Evolutionary conservation across 768 basidiomycete species (phyloP), one percentile per base, ranked within the genome.

Genomic region (Russula compacta): DNA sequence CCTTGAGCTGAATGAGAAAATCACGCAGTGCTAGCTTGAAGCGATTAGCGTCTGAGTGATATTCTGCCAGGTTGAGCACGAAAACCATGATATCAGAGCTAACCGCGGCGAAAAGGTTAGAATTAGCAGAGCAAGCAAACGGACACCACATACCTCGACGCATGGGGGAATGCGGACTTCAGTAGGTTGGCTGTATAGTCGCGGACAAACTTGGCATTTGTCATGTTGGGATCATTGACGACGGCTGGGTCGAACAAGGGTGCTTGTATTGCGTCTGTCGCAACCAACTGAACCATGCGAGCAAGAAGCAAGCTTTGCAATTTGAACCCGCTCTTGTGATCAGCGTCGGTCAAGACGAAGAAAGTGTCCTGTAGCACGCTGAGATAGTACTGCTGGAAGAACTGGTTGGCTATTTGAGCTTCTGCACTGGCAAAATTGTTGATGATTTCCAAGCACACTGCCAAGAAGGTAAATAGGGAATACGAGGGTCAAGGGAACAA

Each of bases 271-370:
- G 81, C 74, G 69, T 87, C 86, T 51, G 80, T 80, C 72, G 95
- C 89, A 40, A 95, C 90, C 29, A 98, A 82, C 71, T 92, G 87
- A 82, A 97, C 95, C 78, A 99, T 82, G 36, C 92, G 83, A 17
- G 92, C 89, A 48, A 99, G 84, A n/a, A 98, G 79, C 67, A 91
- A 77, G 67, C 89, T 90, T 74, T 98, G 95, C 61, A 94, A 80
- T 74, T 97, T 98, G 81, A 98, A 97, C 32, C 95, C 95, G 68
- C 92, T 94, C 84, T 98, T 98, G 80, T 99, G 95, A 73, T 98
- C 95, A 6, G 95, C 86, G 71, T 99, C 95, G 35, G 95, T 98
- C 48, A 99, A 79, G 44, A 98, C 95, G 67, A 91, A 98, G 83
- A 99, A 94, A 43, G 92, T 91, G 72, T 98, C 97, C 67, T 95